phyloP scores from a whole-genome alignment of 2,329 filamentous ascomycete genomes.

The Emmonsiellopsis sp. region DNA sequence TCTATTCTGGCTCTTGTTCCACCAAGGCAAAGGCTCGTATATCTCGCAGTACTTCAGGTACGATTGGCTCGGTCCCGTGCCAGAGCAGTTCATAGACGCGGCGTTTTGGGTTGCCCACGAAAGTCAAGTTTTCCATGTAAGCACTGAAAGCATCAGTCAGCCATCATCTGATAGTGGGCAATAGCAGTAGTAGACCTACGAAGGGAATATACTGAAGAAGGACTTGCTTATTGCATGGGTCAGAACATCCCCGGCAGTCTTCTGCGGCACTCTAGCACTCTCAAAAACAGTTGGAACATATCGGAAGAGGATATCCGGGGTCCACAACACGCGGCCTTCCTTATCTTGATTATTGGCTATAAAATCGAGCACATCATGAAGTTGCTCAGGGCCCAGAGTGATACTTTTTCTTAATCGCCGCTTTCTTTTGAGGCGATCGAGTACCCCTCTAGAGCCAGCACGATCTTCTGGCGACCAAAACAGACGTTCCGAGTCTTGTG shows the following conservation, averaged over 20 bases:
- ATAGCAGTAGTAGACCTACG: neutral
- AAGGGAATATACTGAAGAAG: neutral
- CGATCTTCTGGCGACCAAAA: conserved; percentile 1
- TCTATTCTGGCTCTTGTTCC: neutral
- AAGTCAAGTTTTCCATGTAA: neutral
- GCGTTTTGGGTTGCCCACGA: neutral
- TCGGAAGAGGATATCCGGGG: neutral
- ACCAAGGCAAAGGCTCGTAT: neutral
- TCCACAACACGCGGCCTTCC: neutral
- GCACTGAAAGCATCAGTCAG: neutral
- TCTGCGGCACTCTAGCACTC: neutral
- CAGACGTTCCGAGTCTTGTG: neutral
- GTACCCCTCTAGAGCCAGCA: neutral
- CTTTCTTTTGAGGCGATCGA: neutral
- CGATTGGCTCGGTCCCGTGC: neutral
- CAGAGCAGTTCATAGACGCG: neutral
- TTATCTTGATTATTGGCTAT: neutral
- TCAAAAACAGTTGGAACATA: neutral
- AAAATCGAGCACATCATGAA: neutral
- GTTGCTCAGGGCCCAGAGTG: neutral
- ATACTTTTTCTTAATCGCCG: neutral
- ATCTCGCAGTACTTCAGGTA: neutral
- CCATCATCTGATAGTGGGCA: neutral
- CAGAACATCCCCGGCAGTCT: neutral
- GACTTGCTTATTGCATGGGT: neutral